Conservation (phyloP, 2,329 filamentous ascomycete species). For the Botryotinia narcissicola region DNA sequence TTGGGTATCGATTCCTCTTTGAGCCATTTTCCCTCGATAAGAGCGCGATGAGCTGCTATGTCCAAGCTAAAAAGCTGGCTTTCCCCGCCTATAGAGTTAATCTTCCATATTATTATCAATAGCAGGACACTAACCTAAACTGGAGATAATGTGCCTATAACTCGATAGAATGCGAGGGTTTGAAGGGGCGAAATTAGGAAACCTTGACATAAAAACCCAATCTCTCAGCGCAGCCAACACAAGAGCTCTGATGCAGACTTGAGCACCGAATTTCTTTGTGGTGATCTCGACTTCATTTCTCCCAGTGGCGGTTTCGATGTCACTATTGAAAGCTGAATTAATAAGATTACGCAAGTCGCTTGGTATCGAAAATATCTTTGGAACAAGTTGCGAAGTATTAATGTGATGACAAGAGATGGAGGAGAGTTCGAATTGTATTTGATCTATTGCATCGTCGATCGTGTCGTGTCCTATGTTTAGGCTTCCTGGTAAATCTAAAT, state of each 20-base stretch:
- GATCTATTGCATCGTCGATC: conserved; percentile 11
- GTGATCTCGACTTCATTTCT: neutral
- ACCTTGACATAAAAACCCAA: conserved; percentile 24
- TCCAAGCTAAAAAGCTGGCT: conserved; percentile 20
- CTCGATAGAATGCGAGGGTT: conserved; percentile 8
- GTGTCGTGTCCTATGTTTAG: neutral
- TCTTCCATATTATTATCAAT: no score
- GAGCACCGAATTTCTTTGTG: neutral
- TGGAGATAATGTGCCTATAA: conserved; percentile 20
- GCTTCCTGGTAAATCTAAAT: neutral
- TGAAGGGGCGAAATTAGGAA: conserved; percentile 19
- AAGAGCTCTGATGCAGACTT: conserved; percentile 14
- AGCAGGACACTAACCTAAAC: conserved; percentile 10
- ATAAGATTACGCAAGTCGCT: conserved; percentile 12
- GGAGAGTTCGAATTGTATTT: conserved; percentile 19
- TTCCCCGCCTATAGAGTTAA: conserved; percentile 17
- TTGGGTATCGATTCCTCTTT: conserved; percentile 13
- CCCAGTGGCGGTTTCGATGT: neutral
- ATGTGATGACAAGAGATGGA: conserved; percentile 19
- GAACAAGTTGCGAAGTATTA: neutral
- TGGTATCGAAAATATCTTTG: neutral
- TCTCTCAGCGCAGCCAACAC: conserved; percentile 18
- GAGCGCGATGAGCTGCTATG: conserved; percentile 21
- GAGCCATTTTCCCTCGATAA: conserved; percentile 13
- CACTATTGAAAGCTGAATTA: neutral